Base-by-base conservation (phyloP, 345 rosid genomes). In the Gossypium australe region DNA sequence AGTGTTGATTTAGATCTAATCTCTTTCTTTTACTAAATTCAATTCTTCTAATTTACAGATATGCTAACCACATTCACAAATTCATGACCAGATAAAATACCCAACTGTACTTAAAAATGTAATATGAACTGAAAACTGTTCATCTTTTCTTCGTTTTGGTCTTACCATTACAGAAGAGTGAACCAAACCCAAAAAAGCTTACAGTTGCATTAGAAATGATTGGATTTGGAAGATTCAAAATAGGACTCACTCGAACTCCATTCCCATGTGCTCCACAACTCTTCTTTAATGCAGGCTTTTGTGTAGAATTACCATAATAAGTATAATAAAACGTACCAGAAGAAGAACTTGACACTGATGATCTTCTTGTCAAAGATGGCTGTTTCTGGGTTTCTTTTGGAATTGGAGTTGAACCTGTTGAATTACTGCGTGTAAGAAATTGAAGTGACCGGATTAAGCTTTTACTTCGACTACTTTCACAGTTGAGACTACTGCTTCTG, bases 401-500 rank as follows among this genome's bases (percentile, higher is more conserved):
- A 1, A 41, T 87, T 58, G 83, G 92, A 51, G 85, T 84, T 8
- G 95, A 91, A 59, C 97, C 95, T 18, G 98, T 94, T 45, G 98
- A 94, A 78, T 92, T 84, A 78, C 97, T 94, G 56, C 98, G 78
- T 41, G 97, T 82, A 34, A 92, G 91, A 78, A 94, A 92, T 52
- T 86, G 88, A 11, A 92, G 72, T 3, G 97, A 88, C 12, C 90
- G 85, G 71, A 94, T 88, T 34, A 92, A 76, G 25, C 92, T 79
- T 71, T 80, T 87, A 75, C 89, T 78, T 82, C 86, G 70, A 18
- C 71, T 69, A 41, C 85, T 81, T 8, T 90, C 97, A 61, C 89
- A 88, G 75, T 92, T 90, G 41, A 90, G 87, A 73, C 98, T 94
- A 71, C 82, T 87, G 86, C 97, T 92, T 83, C 97, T 87, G 76